Percentiles rank a stretch among this genome's conserved stretches.
Evolutionary conservation across 1,139 yeast genomes (phyloP).

Genomic region (Cylindricascospora bacillispora): DNA sequence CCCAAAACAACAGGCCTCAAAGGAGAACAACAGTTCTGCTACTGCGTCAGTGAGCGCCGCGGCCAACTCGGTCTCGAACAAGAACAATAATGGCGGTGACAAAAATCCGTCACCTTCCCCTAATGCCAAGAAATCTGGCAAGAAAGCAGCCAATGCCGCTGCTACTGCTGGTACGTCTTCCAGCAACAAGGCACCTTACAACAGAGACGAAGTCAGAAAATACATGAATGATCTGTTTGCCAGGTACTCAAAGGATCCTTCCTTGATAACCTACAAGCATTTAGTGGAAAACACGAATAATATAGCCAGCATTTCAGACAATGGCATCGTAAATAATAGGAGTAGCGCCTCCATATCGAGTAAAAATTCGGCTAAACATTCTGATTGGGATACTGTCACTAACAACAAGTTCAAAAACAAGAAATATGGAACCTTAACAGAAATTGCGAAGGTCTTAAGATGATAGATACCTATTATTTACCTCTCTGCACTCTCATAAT

Average conservation of each 20-base stretch:
- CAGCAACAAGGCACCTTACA: conserved; percentile 13
- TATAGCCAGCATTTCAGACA: conserved; percentile 4
- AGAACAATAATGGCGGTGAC: not conserved
- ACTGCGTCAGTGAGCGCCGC: not conserved
- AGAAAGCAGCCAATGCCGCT: not conserved
- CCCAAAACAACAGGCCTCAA: conserved; percentile 7
- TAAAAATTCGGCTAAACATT: too few relatives aligned
- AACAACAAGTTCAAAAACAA: conserved; percentile 18
- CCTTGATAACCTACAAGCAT: conserved; percentile 1
- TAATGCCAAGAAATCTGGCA: not conserved
- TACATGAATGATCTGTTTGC: conserved; percentile 15
- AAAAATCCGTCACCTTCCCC: not conserved
- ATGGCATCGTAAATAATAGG: too few relatives aligned
- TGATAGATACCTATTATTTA: too few relatives aligned
- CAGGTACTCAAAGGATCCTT: conserved; percentile 9
- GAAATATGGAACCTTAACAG: conserved; percentile 19
- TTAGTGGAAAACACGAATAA: conserved; percentile 1
- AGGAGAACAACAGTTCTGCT: conserved; percentile 1
- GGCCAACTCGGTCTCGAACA: not conserved
- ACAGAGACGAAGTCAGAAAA: conserved; percentile 17
- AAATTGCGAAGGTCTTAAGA: conserved; percentile 17
- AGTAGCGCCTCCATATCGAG: too few relatives aligned
- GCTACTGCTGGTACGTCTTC: conserved; percentile 2
- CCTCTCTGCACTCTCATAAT: too few relatives aligned
- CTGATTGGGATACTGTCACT: conserved; percentile 23